Evolutionary conservation across 306 rosid genomes (phyloP), one percentile per base, ranked within the genome.

Genomic region (Cicer chorassanicum): DNA sequence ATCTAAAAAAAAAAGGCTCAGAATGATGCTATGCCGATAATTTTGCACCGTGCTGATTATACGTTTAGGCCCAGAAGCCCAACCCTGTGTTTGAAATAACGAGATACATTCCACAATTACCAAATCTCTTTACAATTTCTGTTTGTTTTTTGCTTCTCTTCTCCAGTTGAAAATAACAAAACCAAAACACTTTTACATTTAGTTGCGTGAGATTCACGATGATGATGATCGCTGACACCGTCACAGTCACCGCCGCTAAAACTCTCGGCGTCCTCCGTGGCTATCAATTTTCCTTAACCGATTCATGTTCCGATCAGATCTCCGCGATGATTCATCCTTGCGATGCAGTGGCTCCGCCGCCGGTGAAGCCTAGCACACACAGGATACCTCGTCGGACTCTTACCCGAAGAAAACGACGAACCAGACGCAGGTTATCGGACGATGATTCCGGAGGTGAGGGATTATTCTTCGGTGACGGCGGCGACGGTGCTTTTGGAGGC

Each of bases 261-360:
- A 81, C 87, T 7, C 68, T 93, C 16, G 76, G 92, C 21, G 53
- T 93, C 39, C 83, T 84, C n/a, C 90, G 88, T 10, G 71, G 36
- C 54, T 74, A 9, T 21, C 41, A 84, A 55, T 80, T 80, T 41
- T 45, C 82, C 70, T 0, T 80, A 46, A 18, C 82, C 18, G 84
- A 84, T 76, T 72, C 77, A 16, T 42, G 10, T n/a, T n/a, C 70
- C 65, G 81, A 74, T 49, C 92, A 83, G 51, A 85, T 90, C 80
- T 89, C 92, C 6, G 87, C 94, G n/a, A 77, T 84, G 43, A 72
- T 91, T 24, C 82, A 75, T 24, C 78, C 96, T 15, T 79, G 85
- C 48, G 86, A 90, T 44, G 89, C 96, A 21, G 73, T 88, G 0
- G 94, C 98, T 2, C 95, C 93, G 8, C 97, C 97, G 2, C 88